These are phyloP conservation scores for Aquilaria yunnanensis DNA, from an alignment of 345 rosid genomes.

Conservation along the genomic window DNA sequence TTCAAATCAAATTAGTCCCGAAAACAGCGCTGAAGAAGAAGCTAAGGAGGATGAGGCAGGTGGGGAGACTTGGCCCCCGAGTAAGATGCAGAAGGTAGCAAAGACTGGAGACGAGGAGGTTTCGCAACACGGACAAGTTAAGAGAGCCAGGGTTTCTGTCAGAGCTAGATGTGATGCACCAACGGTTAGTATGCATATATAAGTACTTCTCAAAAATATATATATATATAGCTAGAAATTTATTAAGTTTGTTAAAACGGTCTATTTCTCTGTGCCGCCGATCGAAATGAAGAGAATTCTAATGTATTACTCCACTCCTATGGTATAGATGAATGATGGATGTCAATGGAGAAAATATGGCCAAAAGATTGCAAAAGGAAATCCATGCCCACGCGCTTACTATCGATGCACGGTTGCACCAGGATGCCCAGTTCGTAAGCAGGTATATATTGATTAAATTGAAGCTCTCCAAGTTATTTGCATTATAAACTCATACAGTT, in stretches of 20 bases:
- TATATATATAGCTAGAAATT: no score
- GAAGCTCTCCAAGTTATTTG: not conserved
- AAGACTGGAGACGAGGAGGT: slow-evolving; percentile 43
- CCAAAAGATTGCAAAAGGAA: slow-evolving; percentile 81
- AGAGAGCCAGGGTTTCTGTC: slow-evolving; percentile 89
- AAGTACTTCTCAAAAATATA: no score
- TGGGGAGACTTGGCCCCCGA: slow-evolving; percentile 45
- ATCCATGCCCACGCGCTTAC: slow-evolving; percentile 91
- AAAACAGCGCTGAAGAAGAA: slow-evolving; percentile 29
- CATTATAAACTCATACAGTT: not conserved
- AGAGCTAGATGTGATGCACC: slow-evolving; percentile 85
- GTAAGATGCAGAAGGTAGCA: slow-evolving; percentile 40
- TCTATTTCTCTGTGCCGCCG: not conserved
- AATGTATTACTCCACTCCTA: not conserved
- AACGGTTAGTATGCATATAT: slow-evolving; percentile 34
- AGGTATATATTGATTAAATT: slow-evolving; percentile 29
- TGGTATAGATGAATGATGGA: slow-evolving; percentile 78
- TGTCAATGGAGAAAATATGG: slow-evolving; percentile 99
- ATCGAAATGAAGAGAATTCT: not conserved
- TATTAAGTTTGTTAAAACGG: not conserved
- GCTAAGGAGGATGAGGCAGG: slow-evolving; percentile 33
- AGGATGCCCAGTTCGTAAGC: slow-evolving; percentile 86
- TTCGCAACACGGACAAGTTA: slow-evolving; percentile 45
- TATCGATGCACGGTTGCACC: slow-evolving; percentile 82
- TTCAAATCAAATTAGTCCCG: slow-evolving; percentile 23